Evolutionary conservation across 2,329 filamentous ascomycete genomes (phyloP).

Genomic region (Sarocladium kiliense): DNA sequence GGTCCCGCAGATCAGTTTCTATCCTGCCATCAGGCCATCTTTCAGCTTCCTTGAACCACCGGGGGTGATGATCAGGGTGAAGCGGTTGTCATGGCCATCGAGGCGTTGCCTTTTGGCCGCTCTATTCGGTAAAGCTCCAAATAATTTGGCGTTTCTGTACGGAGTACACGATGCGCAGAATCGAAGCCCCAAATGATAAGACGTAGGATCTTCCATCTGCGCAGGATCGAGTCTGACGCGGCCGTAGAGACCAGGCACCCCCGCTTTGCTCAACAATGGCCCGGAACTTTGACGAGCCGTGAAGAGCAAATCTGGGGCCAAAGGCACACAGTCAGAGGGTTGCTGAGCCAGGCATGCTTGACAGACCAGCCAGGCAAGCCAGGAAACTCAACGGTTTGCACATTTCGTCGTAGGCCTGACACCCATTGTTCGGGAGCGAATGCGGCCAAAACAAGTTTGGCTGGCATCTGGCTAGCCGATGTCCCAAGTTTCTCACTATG

Average conservation of each 20-base stretch:
- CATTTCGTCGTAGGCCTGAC: background rate
- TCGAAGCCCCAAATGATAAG: background rate
- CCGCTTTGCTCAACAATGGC: conserved; percentile 1
- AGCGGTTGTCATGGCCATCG: background rate
- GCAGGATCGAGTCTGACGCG: background rate
- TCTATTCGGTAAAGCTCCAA: background rate
- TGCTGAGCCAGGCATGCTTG: too few relatives aligned
- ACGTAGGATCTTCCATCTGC: background rate
- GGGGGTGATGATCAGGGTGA: background rate
- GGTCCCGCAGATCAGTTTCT: background rate
- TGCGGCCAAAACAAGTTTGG: conserved; percentile 5
- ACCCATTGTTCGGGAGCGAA: background rate
- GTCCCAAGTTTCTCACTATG: background rate
- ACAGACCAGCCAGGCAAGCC: background rate
- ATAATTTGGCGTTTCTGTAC: background rate
- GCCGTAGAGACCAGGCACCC: background rate
- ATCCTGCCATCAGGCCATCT: conserved; percentile 6
- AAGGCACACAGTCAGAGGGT: too few relatives aligned
- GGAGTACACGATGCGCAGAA: background rate
- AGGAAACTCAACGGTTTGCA: background rate
- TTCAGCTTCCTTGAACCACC: background rate
- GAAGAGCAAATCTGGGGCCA: too few relatives aligned
- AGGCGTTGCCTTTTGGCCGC: background rate
- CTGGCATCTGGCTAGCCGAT: background rate
- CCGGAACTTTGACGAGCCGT: background rate